Percentiles rank a stretch among this genome's conserved stretches.
Evolutionary conservation across 2,329 filamentous ascomycete genomes (phyloP).

Genomic region (Penicillium vulpinum): DNA sequence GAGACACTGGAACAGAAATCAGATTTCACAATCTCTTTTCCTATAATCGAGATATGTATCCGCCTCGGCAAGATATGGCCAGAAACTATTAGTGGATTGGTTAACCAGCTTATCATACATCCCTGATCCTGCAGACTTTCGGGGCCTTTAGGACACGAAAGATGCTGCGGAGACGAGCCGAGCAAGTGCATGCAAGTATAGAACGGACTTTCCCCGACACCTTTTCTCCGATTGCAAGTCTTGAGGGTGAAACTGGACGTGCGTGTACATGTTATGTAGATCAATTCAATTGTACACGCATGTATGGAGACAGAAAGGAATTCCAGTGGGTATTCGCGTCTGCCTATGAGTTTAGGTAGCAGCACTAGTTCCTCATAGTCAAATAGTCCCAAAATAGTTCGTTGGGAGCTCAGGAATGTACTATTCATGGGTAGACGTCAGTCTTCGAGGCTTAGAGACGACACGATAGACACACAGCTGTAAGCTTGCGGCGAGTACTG

Average conservation of each 20-base stretch:
- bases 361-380: not conserved
- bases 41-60: slow-evolving; percentile 1
- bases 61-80: slow-evolving; percentile 9
- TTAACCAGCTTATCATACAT: slow-evolving; percentile 13
- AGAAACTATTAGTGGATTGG: slow-evolving; percentile 4
- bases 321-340: slow-evolving; percentile 13
- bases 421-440: not conserved
- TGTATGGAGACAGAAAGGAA: slow-evolving; percentile 8
- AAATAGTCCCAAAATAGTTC: not conserved
- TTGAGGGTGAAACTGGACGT: slow-evolving; percentile 1
- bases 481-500: not conserved
- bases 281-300: slow-evolving; percentile 18
- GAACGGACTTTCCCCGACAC: not conserved
- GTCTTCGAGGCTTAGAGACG: slow-evolving; percentile 1
- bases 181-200: not conserved
- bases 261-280: slow-evolving; percentile 16
- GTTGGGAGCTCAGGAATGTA: not conserved
- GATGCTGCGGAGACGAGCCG: not conserved
- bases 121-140: slow-evolving; percentile 5
- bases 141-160: not conserved
- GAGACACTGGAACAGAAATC: not conserved
- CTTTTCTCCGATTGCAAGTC: not conserved
- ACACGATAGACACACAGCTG: not conserved
- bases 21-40: not conserved
- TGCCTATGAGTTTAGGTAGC: slow-evolving; percentile 6